Evolutionary conservation across 2,329 filamentous ascomycete genomes (phyloP).

Genomic region (Venturia oleaginea): DNA sequence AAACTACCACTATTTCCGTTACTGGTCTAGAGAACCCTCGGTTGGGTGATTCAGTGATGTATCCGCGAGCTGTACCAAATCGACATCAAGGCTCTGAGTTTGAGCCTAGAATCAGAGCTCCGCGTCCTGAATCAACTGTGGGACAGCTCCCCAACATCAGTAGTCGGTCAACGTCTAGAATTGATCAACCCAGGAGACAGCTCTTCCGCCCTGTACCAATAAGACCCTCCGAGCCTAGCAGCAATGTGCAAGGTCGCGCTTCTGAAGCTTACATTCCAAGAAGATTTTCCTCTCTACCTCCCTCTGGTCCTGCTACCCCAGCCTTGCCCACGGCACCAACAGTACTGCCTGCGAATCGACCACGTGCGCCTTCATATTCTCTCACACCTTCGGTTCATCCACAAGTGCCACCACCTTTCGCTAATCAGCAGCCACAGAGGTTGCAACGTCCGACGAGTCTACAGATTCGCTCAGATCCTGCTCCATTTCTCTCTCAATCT

Average conservation of each 20-base stretch:
- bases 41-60: neutral
- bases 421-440: slow-evolving; percentile 14
- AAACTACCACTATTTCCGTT: neutral
- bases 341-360: slow-evolving; percentile 3
- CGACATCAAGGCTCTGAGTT: neutral
- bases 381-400: slow-evolving; percentile 1
- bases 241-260: neutral
- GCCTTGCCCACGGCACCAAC: neutral
- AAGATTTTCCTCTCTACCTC: slow-evolving; percentile 10
- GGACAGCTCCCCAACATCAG: slow-evolving; percentile 8
- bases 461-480: slow-evolving; percentile 33
- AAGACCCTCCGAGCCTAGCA: slow-evolving; percentile 9
- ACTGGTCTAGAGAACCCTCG: neutral
- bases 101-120: slow-evolving; percentile 4
- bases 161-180: neutral
- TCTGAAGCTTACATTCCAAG: neutral
- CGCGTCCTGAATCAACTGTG: slow-evolving; percentile 10
- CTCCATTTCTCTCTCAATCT: slow-evolving; percentile 32
- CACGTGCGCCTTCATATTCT: slow-evolving; percentile 16
- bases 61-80: neutral
- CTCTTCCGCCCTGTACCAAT: slow-evolving; percentile 12
- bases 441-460: slow-evolving; percentile 36
- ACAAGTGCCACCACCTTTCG: slow-evolving; percentile 13
- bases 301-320: neutral
- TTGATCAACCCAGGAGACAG: neutral